A percentile compares a stretch with the other conserved stretches of the same genome.
Evolutionary conservation across 176 grass and related monocot species (phyloP).

Genomic region (Canna indica): DNA sequence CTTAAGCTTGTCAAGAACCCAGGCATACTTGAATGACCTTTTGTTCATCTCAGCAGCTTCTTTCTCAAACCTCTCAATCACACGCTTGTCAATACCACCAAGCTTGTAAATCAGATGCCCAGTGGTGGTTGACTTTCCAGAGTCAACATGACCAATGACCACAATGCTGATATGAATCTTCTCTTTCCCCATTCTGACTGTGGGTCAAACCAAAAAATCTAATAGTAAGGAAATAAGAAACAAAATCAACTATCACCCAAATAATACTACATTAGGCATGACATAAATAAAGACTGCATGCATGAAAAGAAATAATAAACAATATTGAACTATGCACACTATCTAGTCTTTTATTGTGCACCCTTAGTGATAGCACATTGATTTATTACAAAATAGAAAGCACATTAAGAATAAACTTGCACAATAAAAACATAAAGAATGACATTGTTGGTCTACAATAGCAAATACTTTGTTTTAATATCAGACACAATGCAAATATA

Average conservation of each 20-base stretch:
- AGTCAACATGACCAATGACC: conserved; percentile 77
- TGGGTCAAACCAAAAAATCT: background rate
- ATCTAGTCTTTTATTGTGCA: too few relatives aligned
- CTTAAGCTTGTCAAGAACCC: conserved; percentile 92
- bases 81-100: conserved; percentile 90
- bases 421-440: too few relatives aligned
- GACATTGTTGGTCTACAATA: too few relatives aligned
- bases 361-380: too few relatives aligned
- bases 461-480: too few relatives aligned
- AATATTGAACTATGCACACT: too few relatives aligned
- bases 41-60: conserved; percentile 75
- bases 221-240: background rate
- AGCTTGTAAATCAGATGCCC: conserved; percentile 85
- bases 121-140: conserved; percentile 78
- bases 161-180: conserved; percentile 72
- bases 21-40: conserved; percentile 75
- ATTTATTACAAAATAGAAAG: too few relatives aligned
- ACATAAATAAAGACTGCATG: background rate
- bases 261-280: background rate
- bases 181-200: conserved; percentile 58
- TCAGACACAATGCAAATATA: too few relatives aligned
- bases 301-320: background rate
- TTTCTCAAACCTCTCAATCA: conserved; percentile 69
- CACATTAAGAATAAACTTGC: too few relatives aligned
- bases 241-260: background rate